phyloP scores from a whole-genome alignment of 805 yeast species.

The Monosporozyma servazzii region DNA sequence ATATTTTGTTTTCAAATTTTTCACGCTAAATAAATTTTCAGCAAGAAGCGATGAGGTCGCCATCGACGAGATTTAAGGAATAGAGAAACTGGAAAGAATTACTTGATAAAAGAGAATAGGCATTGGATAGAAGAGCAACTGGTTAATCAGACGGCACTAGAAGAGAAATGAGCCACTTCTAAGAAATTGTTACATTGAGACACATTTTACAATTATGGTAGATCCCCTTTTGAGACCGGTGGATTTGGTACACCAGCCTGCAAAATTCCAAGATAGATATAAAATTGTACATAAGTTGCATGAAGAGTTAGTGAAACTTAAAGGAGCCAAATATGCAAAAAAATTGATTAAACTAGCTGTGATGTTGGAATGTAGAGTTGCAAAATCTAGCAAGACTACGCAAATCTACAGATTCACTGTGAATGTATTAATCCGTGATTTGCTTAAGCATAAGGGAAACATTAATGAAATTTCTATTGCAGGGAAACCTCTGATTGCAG shows the following conservation, averaged over 20 bases:
- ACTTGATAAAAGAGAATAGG: background rate
- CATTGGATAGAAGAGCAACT: background rate
- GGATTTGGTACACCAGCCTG: constrained; percentile 24
- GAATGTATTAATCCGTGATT: constrained; percentile 25
- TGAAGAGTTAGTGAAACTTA: constrained; percentile 14
- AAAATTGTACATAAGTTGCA: constrained; percentile 24
- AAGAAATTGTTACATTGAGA: background rate
- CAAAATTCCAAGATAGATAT: constrained; percentile 26
- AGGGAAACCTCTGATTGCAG: constrained; percentile 12
- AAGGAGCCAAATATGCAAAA: constrained; percentile 5
- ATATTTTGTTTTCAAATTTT: constrained; percentile 14
- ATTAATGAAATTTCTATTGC: constrained; percentile 16
- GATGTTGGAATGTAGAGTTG: constrained; percentile 21
- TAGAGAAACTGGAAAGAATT: background rate
- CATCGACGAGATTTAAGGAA: background rate
- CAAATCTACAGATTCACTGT: constrained; percentile 28
- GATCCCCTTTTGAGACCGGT: constrained; percentile 17
- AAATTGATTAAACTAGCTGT: constrained; percentile 15
- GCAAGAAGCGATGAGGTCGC: background rate
- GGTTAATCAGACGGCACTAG: background rate
- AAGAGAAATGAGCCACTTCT: background rate
- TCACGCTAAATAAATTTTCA: background rate
- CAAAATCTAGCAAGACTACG: constrained; percentile 18
- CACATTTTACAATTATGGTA: background rate
- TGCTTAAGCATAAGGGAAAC: constrained; percentile 24